phyloP scores from a whole-genome alignment of 1,139 yeast genomes.

The Saccharomyces hybrid region DNA sequence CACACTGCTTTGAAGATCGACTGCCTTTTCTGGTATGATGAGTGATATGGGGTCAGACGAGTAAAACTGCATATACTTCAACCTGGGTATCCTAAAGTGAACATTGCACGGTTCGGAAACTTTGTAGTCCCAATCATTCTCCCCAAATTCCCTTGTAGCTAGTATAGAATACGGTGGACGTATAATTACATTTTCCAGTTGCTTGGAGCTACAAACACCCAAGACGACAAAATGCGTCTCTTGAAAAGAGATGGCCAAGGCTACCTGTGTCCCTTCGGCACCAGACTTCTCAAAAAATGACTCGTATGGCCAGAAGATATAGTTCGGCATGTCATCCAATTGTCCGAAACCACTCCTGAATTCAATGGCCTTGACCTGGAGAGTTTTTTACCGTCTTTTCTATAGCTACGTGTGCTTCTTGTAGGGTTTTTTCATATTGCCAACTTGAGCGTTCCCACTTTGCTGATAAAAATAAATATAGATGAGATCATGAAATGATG shows the following conservation, averaged over 20 bases:
- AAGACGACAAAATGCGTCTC: conserved; percentile 20
- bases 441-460: neutral
- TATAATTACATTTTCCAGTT: conserved; percentile 5
- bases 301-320: conserved; percentile 22
- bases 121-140: conserved; percentile 11
- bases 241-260: conserved; percentile 15
- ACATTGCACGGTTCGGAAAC: conserved; percentile 37
- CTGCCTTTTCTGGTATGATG: conserved; percentile 42
- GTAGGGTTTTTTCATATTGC: neutral
- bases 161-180: conserved; percentile 15
- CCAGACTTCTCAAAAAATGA: conserved; percentile 6
- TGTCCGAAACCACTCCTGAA: neutral
- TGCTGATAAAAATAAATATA: neutral
- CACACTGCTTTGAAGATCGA: conserved; percentile 15
- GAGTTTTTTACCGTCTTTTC: neutral
- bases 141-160: conserved; percentile 6
- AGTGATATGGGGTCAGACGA: conserved; percentile 66
- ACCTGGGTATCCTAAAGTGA: conserved; percentile 65
- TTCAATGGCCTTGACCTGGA: neutral
- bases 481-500: neutral
- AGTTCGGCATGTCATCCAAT: conserved; percentile 13
- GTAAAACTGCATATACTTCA: conserved; percentile 67
- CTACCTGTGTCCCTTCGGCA: conserved; percentile 8
- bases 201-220: conserved; percentile 8
- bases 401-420: neutral